phyloP scores from a whole-genome alignment of 2,329 filamentous ascomycete genomes.

The Alternaria triticina region DNA sequence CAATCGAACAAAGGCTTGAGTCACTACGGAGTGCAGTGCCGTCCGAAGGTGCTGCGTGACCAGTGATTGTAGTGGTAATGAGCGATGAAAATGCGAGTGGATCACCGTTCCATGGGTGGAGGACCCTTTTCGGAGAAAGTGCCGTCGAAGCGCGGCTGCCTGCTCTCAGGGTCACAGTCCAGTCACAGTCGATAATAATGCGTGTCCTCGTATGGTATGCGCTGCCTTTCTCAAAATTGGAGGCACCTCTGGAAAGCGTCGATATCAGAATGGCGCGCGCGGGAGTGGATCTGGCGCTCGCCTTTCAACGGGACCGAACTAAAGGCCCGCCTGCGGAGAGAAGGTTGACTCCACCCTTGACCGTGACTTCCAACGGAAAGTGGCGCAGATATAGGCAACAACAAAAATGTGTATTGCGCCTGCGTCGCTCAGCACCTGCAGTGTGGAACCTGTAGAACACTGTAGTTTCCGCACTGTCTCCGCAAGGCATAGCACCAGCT shows the following conservation, averaged over 20 bases:
- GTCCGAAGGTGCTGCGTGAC: background rate
- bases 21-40: background rate
- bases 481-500: slow-evolving; percentile 7
- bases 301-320: slow-evolving; percentile 10
- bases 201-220: background rate
- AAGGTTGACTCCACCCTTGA: slow-evolving; percentile 13
- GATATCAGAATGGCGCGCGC: slow-evolving; percentile 2
- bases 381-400: slow-evolving; percentile 12
- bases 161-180: background rate
- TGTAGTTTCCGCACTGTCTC: slow-evolving; percentile 5
- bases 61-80: background rate
- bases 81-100: background rate
- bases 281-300: slow-evolving; percentile 5
- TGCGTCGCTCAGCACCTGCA: background rate
- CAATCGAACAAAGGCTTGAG: slow-evolving; percentile 5
- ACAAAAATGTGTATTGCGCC: background rate
- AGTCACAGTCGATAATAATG: background rate
- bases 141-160: background rate
- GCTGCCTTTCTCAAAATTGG: background rate
- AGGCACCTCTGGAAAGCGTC: background rate
- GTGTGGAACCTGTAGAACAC: background rate
- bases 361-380: slow-evolving; percentile 14
- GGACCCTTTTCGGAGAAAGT: background rate
- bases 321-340: slow-evolving; percentile 8
- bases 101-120: slow-evolving; percentile 2